Conservation (phyloP, 495 filamentous ascomycete species). For the Talaromyces trachyspermus region DNA sequence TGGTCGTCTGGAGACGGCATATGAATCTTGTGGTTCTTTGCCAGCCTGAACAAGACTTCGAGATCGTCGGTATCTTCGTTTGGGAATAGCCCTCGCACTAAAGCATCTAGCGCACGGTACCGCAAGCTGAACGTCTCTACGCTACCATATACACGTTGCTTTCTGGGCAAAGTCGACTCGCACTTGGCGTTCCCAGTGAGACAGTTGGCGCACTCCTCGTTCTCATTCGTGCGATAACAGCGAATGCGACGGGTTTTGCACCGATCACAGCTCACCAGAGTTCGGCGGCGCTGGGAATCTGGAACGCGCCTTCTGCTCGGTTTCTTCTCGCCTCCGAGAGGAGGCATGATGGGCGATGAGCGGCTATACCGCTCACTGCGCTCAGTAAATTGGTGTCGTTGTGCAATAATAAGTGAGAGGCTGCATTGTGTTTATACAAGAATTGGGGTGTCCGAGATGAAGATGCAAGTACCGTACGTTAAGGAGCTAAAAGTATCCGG, state of each 20-base stretch:
- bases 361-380: no score
- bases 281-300: neutral
- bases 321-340: neutral
- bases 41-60: constrained; percentile 27
- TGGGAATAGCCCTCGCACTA: constrained; percentile 38
- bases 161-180: constrained; percentile 37
- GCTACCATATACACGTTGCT: constrained; percentile 42
- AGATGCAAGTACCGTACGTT: no score
- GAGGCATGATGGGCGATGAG: neutral
- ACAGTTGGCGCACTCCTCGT: constrained; percentile 4
- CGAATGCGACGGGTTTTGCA: constrained; percentile 6
- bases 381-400: no score
- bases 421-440: no score
- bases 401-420: no score
- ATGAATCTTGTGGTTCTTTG: constrained; percentile 9
- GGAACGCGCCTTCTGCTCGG: constrained; percentile 1
- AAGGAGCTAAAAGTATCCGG: no score
- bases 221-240: constrained; percentile 5
- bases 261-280: neutral
- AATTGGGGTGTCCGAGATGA: no score
- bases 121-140: constrained; percentile 40
- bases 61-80: constrained; percentile 30
- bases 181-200: constrained; percentile 30
- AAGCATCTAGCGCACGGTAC: constrained; percentile 36
- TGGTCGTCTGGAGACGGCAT: constrained; percentile 6